Percentiles rank a stretch among this genome's conserved stretches.
Conservation (phyloP, 768 basidiomycete species). For the Dentipellis sp. region DNA sequence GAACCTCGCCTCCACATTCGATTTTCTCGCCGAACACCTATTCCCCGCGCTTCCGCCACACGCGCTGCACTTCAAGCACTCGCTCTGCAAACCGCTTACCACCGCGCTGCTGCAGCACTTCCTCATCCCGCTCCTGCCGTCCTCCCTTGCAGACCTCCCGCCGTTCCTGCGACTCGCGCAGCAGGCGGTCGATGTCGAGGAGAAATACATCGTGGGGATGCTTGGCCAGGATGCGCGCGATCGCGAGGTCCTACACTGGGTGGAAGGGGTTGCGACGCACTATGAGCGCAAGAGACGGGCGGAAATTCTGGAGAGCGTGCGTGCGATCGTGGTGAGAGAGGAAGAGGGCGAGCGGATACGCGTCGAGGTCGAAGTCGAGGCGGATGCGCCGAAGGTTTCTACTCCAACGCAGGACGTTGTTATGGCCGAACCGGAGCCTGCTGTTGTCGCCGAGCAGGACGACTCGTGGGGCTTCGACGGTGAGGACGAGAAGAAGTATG, state of each 20-base stretch:
- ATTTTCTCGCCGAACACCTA: slow-evolving; percentile 53
- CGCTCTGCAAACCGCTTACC: slow-evolving; percentile 52
- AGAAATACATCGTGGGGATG: slow-evolving; percentile 36
- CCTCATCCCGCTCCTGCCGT: slow-evolving; percentile 62
- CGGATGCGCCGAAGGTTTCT: background rate
- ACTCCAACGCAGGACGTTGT: background rate
- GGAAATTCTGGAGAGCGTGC: slow-evolving; percentile 52
- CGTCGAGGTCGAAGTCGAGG: slow-evolving; percentile 11
- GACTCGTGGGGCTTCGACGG: slow-evolving; percentile 37
- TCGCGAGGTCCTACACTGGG: slow-evolving; percentile 58
- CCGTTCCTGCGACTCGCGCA: slow-evolving; percentile 48
- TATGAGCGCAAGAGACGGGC: slow-evolving; percentile 73
- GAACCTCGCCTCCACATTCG: slow-evolving; percentile 45
- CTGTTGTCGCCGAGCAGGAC: background rate
- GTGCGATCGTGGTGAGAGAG: slow-evolving; percentile 41
- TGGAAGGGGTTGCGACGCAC: slow-evolving; percentile 54
- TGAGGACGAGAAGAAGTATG: slow-evolving; percentile 11
- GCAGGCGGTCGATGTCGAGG: slow-evolving; percentile 61
- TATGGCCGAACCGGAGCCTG: background rate
- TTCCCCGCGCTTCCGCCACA: slow-evolving; percentile 49
- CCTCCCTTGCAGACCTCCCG: slow-evolving; percentile 49
- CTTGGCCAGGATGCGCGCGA: slow-evolving; percentile 41
- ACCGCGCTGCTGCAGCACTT: slow-evolving; percentile 55
- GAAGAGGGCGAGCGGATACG: slow-evolving; percentile 31
- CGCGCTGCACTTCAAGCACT: slow-evolving; percentile 36